Evolutionary conservation across 306 rosid genomes (phyloP), one percentile per base, ranked within the genome.

Genomic region (Mucuna pruriens): DNA sequence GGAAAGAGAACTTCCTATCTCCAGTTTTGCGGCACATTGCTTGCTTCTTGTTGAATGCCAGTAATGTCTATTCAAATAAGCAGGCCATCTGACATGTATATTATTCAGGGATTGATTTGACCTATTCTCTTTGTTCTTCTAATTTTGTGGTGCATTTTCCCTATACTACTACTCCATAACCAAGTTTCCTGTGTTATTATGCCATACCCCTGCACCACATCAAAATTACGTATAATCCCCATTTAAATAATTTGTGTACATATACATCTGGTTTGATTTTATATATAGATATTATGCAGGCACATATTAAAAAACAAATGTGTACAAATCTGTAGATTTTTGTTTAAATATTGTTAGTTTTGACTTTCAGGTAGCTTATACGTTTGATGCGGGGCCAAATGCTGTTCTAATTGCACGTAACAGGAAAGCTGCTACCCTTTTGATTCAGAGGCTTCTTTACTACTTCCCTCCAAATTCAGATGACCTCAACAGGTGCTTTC

Each of bases 301-400:
- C 70, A 4, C 46, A 45, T 25, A 11, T 22, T 67, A 52, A 54
- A 19, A 57, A 52, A 70, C 20, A n/a, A 22, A 75, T 4, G 17
- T 25, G 22, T 19, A 16, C 17, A 38, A 31, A 36, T 82, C 29
- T 54, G 3, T 25, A 1, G 25, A 55, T 48, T 57, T 79, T 49
- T 19, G 25, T 62, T 49, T 52, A 22, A 67, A 75, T 49, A 68
- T 52, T 67, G 31, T 78, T 49, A 38, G 71, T 71, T 72, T 48
- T 61, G 68, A 79, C 52, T 52, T 71, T 40, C 88, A 95, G 99
- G 99, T 95, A 82, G 98, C 99, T 48, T 95, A 95, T 79, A 95
- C 99, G 73, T 95, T 95, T 83, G 99, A 95, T 86, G 99, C 99
- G n/a, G 99, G 99, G 54, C 97, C 99, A 4, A 95, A 95, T 80